A percentile compares a stretch with the other conserved stretches of the same genome.
These are phyloP conservation scores for Cenococcum geophilum DNA, from an alignment of 495 filamentous ascomycete genomes.

Conservation along the genomic window DNA sequence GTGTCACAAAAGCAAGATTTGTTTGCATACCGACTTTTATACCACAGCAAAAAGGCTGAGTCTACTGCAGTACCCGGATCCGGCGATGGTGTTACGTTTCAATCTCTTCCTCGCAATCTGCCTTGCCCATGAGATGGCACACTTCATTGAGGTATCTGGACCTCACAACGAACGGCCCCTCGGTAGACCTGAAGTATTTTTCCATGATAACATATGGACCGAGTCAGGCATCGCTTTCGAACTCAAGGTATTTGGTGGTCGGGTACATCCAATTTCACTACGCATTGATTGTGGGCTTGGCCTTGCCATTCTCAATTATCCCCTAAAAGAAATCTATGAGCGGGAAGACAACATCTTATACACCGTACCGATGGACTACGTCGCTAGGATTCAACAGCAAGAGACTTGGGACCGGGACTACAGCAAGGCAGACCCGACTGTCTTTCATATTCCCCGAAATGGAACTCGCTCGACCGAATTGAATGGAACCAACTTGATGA, in stretches of 20 bases:
- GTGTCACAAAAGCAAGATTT: slow-evolving; percentile 29
- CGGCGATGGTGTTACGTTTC: slow-evolving; percentile 33
- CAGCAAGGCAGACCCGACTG: slow-evolving; percentile 5
- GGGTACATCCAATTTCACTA: slow-evolving; percentile 30
- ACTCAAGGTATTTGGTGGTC: slow-evolving; percentile 31
- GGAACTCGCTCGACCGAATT: slow-evolving; percentile 26
- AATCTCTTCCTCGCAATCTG: slow-evolving; percentile 33
- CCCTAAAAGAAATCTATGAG: slow-evolving; percentile 26
- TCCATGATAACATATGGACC: slow-evolving; percentile 32
- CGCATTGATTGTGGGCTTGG: slow-evolving; percentile 32
- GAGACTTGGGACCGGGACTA: slow-evolving; percentile 31
- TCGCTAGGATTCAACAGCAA: slow-evolving; percentile 28
- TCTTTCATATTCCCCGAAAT: slow-evolving; percentile 30
- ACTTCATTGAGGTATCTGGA: slow-evolving; percentile 32
- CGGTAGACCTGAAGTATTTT: slow-evolving; percentile 28
- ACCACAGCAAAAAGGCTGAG: slow-evolving; percentile 33
- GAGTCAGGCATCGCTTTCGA: slow-evolving; percentile 33
- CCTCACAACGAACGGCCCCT: slow-evolving; percentile 28
- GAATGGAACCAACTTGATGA: slow-evolving; percentile 31
- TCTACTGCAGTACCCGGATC: slow-evolving; percentile 30
- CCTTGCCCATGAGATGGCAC: slow-evolving; percentile 33
- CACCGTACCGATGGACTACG: slow-evolving; percentile 34
- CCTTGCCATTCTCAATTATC: slow-evolving; percentile 27
- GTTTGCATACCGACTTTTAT: slow-evolving; percentile 34
- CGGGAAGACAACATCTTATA: slow-evolving; percentile 30